Evolutionary conservation across 257 asterid species (phyloP).

Genomic region (Haberlea rhodopensis): DNA sequence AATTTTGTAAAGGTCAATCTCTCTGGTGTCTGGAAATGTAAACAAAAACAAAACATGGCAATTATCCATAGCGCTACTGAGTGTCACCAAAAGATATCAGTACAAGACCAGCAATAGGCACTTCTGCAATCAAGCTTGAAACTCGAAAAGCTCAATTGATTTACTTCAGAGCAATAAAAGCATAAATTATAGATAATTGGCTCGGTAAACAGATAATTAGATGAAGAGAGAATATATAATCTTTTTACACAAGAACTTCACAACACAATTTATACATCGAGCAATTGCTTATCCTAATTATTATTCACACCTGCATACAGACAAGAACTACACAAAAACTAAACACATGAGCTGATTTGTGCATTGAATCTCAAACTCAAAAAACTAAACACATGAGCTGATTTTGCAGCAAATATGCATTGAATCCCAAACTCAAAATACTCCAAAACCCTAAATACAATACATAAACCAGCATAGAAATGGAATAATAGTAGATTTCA

Average conservation of each 20-base stretch:
- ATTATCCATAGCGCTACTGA: not conserved
- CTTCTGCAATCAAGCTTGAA: too few species aligned
- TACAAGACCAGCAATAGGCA: not conserved
- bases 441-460: conserved; percentile 44
- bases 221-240: too few species aligned
- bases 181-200: not conserved
- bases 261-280: not conserved
- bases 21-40: not conserved
- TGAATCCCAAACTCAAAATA: conserved; percentile 29
- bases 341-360: not conserved
- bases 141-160: not conserved
- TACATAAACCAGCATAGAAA: conserved; percentile 16
- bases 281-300: not conserved
- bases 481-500: not conserved
- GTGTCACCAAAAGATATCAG: not conserved
- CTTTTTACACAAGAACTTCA: not conserved
- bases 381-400: conserved; percentile 1
- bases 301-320: conserved; percentile 1
- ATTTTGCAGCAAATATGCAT: conserved; percentile 23
- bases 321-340: conserved; percentile 5
- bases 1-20: too few species aligned
- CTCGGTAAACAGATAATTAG: not conserved
- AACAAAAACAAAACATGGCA: not conserved
- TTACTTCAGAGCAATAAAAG: not conserved
- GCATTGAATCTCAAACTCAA: too few species aligned